A percentile compares a stretch with the other conserved stretches of the same genome.
Evolutionary conservation across 2,329 filamentous ascomycete species (phyloP).

Genomic region (Neonectria faginata): DNA sequence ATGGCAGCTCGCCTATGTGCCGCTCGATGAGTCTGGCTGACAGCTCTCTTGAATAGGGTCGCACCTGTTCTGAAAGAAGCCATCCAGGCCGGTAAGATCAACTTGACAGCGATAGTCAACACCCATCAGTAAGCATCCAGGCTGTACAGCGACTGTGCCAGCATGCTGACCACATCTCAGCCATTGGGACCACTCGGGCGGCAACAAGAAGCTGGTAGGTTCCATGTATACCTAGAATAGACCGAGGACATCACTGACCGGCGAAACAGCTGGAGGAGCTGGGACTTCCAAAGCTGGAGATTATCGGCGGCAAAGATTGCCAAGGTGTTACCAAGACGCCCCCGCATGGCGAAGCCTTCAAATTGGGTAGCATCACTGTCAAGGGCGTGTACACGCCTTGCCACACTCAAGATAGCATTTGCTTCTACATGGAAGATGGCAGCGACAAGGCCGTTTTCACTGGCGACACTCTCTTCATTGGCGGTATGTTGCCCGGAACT

Average conservation of each 20-base stretch:
- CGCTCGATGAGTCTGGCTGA: constrained; percentile 19
- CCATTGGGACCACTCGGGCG: constrained; percentile 94
- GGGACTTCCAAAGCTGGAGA: constrained; percentile 71
- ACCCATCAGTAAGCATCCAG: constrained; percentile 86
- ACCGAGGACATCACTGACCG: constrained; percentile 12
- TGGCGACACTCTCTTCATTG: constrained; percentile 95
- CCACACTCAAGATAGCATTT: constrained; percentile 98
- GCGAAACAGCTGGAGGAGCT: constrained; percentile 55
- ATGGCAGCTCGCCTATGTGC: constrained; percentile 46
- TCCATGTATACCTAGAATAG: not conserved
- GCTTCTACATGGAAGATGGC: constrained; percentile 89
- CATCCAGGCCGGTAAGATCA: constrained; percentile 77
- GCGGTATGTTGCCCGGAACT: constrained; percentile 65
- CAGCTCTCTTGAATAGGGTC: constrained; percentile 58
- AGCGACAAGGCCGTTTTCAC: constrained; percentile 86
- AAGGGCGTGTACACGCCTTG: constrained; percentile 95
- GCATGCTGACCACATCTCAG: constrained; percentile 58
- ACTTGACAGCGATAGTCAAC: constrained; percentile 90
- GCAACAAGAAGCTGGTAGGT: constrained; percentile 83
- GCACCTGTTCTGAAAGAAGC: constrained; percentile 77
- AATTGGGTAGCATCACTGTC: constrained; percentile 84
- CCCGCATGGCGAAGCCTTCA: constrained; percentile 79
- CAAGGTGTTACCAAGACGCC: constrained; percentile 83
- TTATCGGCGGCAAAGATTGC: constrained; percentile 92
- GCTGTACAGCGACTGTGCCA: not conserved